phyloP scores from a whole-genome alignment of 2,329 filamentous ascomycete species.

The Pestalotiopsis sp. region DNA sequence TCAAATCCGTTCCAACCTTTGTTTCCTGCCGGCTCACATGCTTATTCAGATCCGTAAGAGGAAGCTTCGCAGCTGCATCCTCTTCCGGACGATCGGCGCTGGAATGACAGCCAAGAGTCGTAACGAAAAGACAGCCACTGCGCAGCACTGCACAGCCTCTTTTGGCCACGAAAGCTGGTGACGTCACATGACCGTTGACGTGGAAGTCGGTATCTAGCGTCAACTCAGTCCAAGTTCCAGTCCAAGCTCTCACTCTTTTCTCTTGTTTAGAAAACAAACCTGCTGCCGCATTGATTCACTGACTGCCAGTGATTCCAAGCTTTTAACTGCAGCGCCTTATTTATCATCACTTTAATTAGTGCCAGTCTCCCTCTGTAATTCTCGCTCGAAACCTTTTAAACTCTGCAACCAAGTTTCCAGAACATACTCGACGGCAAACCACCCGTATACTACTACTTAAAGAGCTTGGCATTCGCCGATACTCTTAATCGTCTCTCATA shows the following conservation, averaged over 20 bases:
- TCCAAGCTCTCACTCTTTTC: not conserved
- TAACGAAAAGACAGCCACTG: not conserved
- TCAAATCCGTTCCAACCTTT: too few species aligned
- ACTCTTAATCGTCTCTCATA: not conserved
- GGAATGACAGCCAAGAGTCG: not conserved
- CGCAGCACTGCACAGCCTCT: slow-evolving; percentile 6
- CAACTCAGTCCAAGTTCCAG: slow-evolving; percentile 5
- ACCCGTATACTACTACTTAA: not conserved
- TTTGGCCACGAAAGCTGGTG: not conserved
- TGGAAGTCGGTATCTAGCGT: not conserved
- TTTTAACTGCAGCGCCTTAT: not conserved
- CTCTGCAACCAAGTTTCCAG: not conserved
- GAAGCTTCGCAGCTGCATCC: not conserved
- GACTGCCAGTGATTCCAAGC: slow-evolving; percentile 5
- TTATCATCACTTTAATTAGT: not conserved
- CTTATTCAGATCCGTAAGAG: not conserved
- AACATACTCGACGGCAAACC: not conserved
- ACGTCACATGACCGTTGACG: slow-evolving; percentile 7
- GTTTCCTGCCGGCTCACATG: too few species aligned
- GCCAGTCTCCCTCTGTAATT: not conserved
- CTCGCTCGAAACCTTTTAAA: not conserved
- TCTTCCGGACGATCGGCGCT: not conserved
- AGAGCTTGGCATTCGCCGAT: not conserved
- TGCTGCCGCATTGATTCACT: not conserved
- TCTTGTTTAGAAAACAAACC: not conserved